Evolutionary conservation across 2,329 filamentous ascomycete genomes (phyloP).

Genomic region (Pseudogymnoascus sp.): DNA sequence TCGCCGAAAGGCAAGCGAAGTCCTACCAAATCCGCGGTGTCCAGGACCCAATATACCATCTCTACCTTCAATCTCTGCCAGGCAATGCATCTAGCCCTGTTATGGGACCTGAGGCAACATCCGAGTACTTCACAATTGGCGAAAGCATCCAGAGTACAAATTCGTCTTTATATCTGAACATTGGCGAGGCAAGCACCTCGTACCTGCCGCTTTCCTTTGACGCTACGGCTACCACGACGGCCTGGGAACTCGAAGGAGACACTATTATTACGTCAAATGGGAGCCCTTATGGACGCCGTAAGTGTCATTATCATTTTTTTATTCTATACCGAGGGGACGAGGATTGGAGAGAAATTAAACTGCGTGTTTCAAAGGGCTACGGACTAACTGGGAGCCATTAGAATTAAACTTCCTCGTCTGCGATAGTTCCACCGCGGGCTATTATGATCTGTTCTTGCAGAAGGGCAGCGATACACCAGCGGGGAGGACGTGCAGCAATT

Average conservation of each 20-base stretch:
- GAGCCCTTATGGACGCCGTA: slow-evolving; percentile 37
- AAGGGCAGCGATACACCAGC: slow-evolving; percentile 43
- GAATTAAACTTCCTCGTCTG: slow-evolving; percentile 47
- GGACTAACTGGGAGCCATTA: slow-evolving; percentile 13
- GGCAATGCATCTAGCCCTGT: slow-evolving; percentile 34
- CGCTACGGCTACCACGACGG: slow-evolving; percentile 35
- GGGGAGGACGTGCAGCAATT: slow-evolving; percentile 45
- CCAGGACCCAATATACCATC: slow-evolving; percentile 42
- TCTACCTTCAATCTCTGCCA: slow-evolving; percentile 40
- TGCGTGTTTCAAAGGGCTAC: no score
- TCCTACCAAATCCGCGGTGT: slow-evolving; percentile 44
- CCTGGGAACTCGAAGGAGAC: slow-evolving; percentile 43
- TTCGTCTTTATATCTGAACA: slow-evolving; percentile 41
- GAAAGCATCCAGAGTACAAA: slow-evolving; percentile 43
- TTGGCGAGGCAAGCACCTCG: slow-evolving; percentile 37
- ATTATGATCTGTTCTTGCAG: slow-evolving; percentile 46
- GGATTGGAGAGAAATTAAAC: neutral
- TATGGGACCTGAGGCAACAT: slow-evolving; percentile 42
- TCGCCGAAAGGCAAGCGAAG: slow-evolving; percentile 13
- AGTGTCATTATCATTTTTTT: slow-evolving; percentile 14
- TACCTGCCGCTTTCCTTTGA: slow-evolving; percentile 46
- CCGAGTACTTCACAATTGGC: slow-evolving; percentile 43
- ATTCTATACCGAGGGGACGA: neutral
- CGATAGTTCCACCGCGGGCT: slow-evolving; percentile 32
- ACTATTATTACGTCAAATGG: slow-evolving; percentile 40